These are phyloP conservation scores for Penicillium sp. DNA, from an alignment of 2,329 filamentous ascomycete species.

Conservation along the genomic window DNA sequence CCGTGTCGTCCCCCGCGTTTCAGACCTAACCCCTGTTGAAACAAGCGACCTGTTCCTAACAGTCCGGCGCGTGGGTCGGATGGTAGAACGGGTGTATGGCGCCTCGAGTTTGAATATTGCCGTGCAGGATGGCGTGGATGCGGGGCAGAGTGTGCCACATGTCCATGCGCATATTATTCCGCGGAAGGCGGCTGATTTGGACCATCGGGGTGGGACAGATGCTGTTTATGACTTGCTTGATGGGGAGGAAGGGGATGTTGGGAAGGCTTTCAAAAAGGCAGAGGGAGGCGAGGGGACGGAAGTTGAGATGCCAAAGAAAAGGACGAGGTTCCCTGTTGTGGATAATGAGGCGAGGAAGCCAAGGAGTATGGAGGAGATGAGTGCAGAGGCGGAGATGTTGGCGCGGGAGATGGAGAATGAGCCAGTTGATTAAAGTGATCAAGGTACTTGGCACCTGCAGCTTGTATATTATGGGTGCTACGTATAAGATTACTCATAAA, in stretches of 20 bases:
- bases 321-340: constrained; percentile 65
- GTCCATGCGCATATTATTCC: constrained; percentile 93
- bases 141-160: constrained; percentile 91
- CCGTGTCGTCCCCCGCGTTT: constrained; percentile 67
- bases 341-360: constrained; percentile 70
- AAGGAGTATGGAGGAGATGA: constrained; percentile 74
- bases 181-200: constrained; percentile 59
- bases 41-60: constrained; percentile 84
- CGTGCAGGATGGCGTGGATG: constrained; percentile 86
- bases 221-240: constrained; percentile 82
- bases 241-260: constrained; percentile 80
- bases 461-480: neutral
- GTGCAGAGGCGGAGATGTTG: constrained; percentile 70
- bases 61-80: constrained; percentile 76
- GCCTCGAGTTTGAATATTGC: constrained; percentile 86
- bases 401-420: constrained; percentile 38
- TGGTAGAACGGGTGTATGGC: constrained; percentile 63
- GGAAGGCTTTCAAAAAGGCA: constrained; percentile 64
- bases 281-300: constrained; percentile 10
- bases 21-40: constrained; percentile 70
- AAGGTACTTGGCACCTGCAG: neutral
- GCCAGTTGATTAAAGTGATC: constrained; percentile 27
- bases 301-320: constrained; percentile 38
- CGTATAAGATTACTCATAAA: neutral
- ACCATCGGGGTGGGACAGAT: constrained; percentile 62